These are phyloP conservation scores for Prorocentrum cordatum DNA, from an alignment of 169 alveolate species.

Conservation along the genomic window DNA sequence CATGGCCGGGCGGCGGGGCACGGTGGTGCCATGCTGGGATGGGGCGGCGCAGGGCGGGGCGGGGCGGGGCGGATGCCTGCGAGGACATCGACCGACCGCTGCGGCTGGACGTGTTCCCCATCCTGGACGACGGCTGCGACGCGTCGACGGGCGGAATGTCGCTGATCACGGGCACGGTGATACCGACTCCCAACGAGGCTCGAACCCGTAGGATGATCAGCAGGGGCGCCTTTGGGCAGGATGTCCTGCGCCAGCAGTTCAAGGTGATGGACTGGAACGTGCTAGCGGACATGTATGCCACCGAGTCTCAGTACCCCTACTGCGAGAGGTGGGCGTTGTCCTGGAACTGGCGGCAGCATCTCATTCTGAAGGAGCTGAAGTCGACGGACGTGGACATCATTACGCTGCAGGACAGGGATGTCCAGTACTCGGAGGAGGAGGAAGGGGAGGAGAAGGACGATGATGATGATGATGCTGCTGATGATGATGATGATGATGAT, in stretches of 20 bases:
- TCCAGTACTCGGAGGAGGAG: slow-evolving; percentile 75
- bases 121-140: too few relatives aligned
- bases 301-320: slow-evolving; percentile 78
- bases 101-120: background rate
- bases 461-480: background rate
- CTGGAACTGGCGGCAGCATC: slow-evolving; percentile 78
- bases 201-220: slow-evolving; percentile 65
- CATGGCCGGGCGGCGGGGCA: too few relatives aligned
- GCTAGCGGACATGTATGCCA: slow-evolving; percentile 79
- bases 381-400: slow-evolving; percentile 66
- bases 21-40: too few relatives aligned
- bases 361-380: slow-evolving; percentile 75
- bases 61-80: too few relatives aligned
- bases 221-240: background rate
- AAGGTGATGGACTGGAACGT: slow-evolving; percentile 77
- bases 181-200: slow-evolving; percentile 71
- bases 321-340: slow-evolving; percentile 80
- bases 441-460: slow-evolving; percentile 73
- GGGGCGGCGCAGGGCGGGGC: too few relatives aligned
- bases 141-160: slow-evolving; percentile 39
- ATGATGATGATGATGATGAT: too few relatives aligned
- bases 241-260: slow-evolving; percentile 18
- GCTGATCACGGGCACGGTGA: slow-evolving; percentile 68
- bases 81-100: slow-evolving; percentile 60
- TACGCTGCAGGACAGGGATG: slow-evolving; percentile 74